phyloP scores from a whole-genome alignment of 805 yeast genomes.

The Candida golubevii region DNA sequence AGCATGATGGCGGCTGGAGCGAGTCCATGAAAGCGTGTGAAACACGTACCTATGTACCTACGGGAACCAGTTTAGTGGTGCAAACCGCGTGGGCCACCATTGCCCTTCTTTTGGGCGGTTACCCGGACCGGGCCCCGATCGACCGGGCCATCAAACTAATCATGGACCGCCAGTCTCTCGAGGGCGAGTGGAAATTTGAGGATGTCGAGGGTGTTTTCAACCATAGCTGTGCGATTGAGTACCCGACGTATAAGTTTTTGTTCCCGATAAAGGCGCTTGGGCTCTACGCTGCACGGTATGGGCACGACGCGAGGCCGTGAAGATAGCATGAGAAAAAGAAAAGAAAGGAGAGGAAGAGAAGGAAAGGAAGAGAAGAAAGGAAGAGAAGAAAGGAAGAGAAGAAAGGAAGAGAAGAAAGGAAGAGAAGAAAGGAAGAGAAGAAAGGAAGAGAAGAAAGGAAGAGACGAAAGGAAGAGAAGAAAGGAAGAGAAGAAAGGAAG shows the following conservation, averaged over 20 bases:
- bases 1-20: constrained; percentile 95
- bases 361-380: too few relatives aligned
- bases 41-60: constrained; percentile 67
- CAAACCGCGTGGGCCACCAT: constrained; percentile 93
- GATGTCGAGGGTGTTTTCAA: constrained; percentile 94
- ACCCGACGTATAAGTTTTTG: constrained; percentile 85
- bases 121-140: constrained; percentile 65
- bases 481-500: too few relatives aligned
- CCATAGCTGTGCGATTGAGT: constrained; percentile 87
- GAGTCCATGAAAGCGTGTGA: constrained; percentile 92
- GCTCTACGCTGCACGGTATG: constrained; percentile 42
- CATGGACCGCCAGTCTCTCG: constrained; percentile 57
- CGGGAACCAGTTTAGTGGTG: constrained; percentile 62
- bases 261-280: constrained; percentile 95
- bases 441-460: too few relatives aligned
- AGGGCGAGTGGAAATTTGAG: constrained; percentile 86
- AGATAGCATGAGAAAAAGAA: too few relatives aligned
- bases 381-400: too few relatives aligned
- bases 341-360: too few relatives aligned
- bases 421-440: too few relatives aligned
- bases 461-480: too few relatives aligned
- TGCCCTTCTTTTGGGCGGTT: constrained; percentile 73
- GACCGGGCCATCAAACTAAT: constrained; percentile 59
- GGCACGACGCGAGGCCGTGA: constrained; percentile 11
- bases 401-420: too few relatives aligned